Conservation (phyloP, 2,329 filamentous ascomycete genomes). For the Alternaria triticina region DNA sequence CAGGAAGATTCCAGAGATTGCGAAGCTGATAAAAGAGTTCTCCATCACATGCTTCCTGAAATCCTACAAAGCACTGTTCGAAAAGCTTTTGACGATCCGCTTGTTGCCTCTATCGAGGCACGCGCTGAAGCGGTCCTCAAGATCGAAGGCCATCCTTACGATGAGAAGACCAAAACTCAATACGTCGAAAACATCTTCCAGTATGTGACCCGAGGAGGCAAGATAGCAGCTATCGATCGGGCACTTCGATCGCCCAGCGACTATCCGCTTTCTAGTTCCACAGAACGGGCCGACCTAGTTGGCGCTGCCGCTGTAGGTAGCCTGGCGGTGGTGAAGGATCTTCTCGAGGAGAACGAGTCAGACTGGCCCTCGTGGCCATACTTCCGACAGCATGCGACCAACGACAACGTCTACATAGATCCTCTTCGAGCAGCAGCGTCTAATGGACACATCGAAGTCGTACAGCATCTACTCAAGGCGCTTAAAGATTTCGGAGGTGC, state of each 20-base stretch:
- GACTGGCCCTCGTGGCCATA: not conserved
- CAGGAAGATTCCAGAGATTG: not conserved
- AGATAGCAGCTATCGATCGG: not conserved
- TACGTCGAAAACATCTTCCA: not conserved
- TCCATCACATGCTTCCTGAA: not conserved
- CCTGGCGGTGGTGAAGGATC: not conserved
- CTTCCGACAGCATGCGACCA: not conserved
- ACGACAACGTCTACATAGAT: not conserved
- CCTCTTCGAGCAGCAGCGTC: not conserved
- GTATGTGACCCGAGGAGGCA: not conserved
- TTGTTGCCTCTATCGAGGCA: not conserved
- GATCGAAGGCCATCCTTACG: not conserved
- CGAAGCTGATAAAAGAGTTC: not conserved
- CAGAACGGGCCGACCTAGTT: not conserved
- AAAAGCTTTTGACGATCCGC: not conserved
- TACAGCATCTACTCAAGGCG: not conserved
- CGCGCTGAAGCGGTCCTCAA: not conserved
- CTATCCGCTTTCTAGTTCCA: not conserved
- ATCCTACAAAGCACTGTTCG: not conserved
- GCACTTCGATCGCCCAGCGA: not conserved
- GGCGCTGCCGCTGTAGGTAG: not conserved
- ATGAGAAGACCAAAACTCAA: not conserved
- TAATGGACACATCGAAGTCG: not conserved
- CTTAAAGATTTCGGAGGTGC: not conserved
- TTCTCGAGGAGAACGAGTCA: not conserved